These are phyloP conservation scores for Echinosophora koreensis DNA, from an alignment of 306 rosid genomes.

Conservation along the genomic window DNA sequence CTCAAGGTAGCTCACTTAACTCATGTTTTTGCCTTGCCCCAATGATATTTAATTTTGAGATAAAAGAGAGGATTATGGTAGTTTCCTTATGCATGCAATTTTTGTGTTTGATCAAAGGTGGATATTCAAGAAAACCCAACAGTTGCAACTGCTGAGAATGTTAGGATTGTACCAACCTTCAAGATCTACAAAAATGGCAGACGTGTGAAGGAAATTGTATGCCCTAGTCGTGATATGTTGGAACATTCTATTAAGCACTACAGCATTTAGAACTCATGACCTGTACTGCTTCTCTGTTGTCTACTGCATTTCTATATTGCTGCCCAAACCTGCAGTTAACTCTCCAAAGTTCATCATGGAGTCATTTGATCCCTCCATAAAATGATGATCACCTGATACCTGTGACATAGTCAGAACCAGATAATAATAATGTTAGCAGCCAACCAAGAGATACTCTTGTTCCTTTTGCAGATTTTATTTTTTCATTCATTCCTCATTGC, in stretches of 20 bases:
- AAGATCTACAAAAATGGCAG: constrained; percentile 84
- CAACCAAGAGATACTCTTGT: constrained; percentile 63
- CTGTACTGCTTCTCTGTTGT: constrained; percentile 43
- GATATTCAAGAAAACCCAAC: constrained; percentile 64
- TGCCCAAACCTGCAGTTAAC: constrained; percentile 40
- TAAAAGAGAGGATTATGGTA: not conserved
- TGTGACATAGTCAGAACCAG: constrained; percentile 58
- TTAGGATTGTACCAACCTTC: constrained; percentile 82
- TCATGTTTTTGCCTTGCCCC: not conserved
- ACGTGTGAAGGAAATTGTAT: constrained; percentile 79
- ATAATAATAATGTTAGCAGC: constrained; percentile 62
- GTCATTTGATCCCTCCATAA: constrained; percentile 45
- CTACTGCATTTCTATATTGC: constrained; percentile 42
- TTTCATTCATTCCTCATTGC: constrained; percentile 84
- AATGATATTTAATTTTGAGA: not conserved
- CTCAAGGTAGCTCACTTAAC: constrained; percentile 61
- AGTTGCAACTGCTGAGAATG: constrained; percentile 69
- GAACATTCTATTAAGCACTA: constrained; percentile 82
- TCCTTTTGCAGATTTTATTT: constrained; percentile 64
- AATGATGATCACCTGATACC: constrained; percentile 53
- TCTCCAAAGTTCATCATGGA: constrained; percentile 47
- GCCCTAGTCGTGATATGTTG: constrained; percentile 76
- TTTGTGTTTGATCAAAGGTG: constrained; percentile 59
- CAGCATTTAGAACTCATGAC: constrained; percentile 61
- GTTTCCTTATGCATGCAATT: constrained; percentile 31